phyloP scores from a whole-genome alignment of 768 basidiomycete species.

The Naganishia vaughanmartiniae region DNA sequence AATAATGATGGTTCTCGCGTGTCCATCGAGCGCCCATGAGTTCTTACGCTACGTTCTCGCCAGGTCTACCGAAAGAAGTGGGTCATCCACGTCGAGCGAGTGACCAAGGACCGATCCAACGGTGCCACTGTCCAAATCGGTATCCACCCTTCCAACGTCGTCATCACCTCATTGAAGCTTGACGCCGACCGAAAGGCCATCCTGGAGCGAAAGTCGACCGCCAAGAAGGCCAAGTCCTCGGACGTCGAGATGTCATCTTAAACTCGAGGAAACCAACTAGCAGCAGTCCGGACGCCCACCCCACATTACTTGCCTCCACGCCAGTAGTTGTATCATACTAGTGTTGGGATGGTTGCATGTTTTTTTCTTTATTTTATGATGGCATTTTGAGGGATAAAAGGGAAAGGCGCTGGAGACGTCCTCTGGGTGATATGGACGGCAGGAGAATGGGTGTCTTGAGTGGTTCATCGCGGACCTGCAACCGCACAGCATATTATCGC shows the following conservation, averaged over 20 bases:
- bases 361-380: slow-evolving; percentile 22
- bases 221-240: slow-evolving; percentile 38
- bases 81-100: slow-evolving; percentile 97
- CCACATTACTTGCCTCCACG: slow-evolving; percentile 16
- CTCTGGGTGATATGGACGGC: neutral
- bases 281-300: slow-evolving; percentile 18
- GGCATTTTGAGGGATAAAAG: slow-evolving; percentile 19
- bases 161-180: slow-evolving; percentile 80
- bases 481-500: too few relatives aligned
- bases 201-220: slow-evolving; percentile 50
- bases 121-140: slow-evolving; percentile 90
- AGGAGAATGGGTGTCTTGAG: neutral
- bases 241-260: slow-evolving; percentile 50
- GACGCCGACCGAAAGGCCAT: slow-evolving; percentile 53
- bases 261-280: slow-evolving; percentile 14
- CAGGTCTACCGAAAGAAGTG: slow-evolving; percentile 99
- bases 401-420: neutral
- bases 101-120: slow-evolving; percentile 95
- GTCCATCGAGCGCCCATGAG: neutral
- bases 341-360: slow-evolving; percentile 24
- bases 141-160: slow-evolving; percentile 94
- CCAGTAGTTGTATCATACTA: slow-evolving; percentile 27
- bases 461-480: too few relatives aligned
- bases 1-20: neutral
- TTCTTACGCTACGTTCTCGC: neutral